phyloP scores from a whole-genome alignment of 2,329 filamentous ascomycete species.

The Beauveria sp. region DNA sequence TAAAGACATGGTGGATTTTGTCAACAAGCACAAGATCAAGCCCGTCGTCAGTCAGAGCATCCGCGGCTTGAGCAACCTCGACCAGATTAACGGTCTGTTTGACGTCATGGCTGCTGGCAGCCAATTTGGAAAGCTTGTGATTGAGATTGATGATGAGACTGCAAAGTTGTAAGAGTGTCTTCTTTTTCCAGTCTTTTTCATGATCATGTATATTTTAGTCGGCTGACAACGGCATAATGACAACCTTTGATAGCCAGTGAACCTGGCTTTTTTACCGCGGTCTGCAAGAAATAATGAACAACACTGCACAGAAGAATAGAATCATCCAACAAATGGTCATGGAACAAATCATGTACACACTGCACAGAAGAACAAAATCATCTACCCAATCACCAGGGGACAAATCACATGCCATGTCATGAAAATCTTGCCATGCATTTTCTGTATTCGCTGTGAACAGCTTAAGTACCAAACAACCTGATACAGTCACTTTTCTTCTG shows the following conservation, averaged over 20 bases:
- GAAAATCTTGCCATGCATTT: too few species aligned
- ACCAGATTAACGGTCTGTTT: conserved; percentile 76
- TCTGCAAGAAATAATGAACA: background rate
- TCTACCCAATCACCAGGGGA: too few species aligned
- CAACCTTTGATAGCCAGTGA: background rate
- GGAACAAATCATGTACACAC: too few species aligned
- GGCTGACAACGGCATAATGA: background rate
- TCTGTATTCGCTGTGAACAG: too few species aligned
- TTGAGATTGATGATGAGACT: conserved; percentile 50
- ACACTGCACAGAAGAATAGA: background rate
- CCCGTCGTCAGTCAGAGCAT: conserved; percentile 72
- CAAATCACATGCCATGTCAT: too few species aligned
- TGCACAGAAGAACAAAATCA: too few species aligned
- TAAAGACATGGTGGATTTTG: conserved; percentile 80
- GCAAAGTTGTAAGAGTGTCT: conserved; percentile 31
- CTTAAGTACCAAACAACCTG: too few species aligned
- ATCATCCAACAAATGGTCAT: too few species aligned
- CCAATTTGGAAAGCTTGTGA: conserved; percentile 90
- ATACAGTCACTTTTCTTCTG: too few species aligned
- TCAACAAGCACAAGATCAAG: conserved; percentile 61
- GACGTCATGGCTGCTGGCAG: conserved; percentile 77
- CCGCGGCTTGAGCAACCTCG: conserved; percentile 64
- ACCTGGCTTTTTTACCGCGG: background rate
- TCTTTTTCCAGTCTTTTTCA: too few species aligned
- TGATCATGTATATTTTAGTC: background rate